Evolutionary conservation across 2,329 filamentous ascomycete genomes (phyloP), one percentile per base, ranked within the genome.

Genomic region (Aureobasidium musti): DNA sequence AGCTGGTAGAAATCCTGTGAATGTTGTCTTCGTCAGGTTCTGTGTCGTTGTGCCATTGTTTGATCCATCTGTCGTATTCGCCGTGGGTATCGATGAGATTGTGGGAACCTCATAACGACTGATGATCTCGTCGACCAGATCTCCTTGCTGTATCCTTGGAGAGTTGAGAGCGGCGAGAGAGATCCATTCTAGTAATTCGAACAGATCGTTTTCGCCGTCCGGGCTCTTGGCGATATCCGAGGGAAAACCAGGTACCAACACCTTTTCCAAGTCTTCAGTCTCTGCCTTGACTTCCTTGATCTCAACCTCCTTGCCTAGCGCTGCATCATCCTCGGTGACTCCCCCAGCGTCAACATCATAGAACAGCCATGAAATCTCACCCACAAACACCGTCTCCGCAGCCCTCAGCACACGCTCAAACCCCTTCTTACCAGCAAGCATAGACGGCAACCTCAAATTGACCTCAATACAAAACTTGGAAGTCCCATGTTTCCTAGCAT

Each of bases 341-440:
- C 43, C 41, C 66, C 19, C 19, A 11, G 54, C 57, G 65, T 72
- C 35, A 60, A 88, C 75, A 72, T 92, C 89, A 73, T 84, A 89
- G 72, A 95, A 93, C 0, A 98, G 79, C 92, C 94, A 97, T 1
- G 86, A 86, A 26, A 89, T 73, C 1, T 88, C 86, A 52, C 82
- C 78, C 57, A 84, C 86, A 26, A 97, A 81, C 26, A 91, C 91
- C 69, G 92, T 91, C 72, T 89, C 88, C 76, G 88, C 92, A 17
- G 92, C 91, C 82, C 91, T 91, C 7, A 89, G 76, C 17, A 97
- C 80, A 53, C 91, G 83, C 69, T 93, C 89, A 73, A 96, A 97
- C 0, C 88, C 89, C 70, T 90, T 92, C 76, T 92, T 95, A 3
- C 92, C 92, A 64, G 88, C 89, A 8, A 91, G 76, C 91, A 97